phyloP scores from a whole-genome alignment of 1,139 yeast genomes.

The Candida pseudoviswanathii region DNA sequence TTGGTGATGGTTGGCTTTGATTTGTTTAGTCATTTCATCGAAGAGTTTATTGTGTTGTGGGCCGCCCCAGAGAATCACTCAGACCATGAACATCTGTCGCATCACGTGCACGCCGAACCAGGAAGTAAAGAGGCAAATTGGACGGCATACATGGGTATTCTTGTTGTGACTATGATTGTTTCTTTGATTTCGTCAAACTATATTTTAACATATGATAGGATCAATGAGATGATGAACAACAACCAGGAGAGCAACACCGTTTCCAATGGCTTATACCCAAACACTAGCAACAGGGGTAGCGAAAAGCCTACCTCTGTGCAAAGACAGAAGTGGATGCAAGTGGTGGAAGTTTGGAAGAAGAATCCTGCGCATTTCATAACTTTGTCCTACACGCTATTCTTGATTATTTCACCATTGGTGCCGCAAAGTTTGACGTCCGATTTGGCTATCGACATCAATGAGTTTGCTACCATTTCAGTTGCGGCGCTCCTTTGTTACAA shows the following conservation, averaged over 20 bases:
- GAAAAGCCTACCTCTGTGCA: constrained; percentile 10
- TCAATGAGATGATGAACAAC: constrained; percentile 32
- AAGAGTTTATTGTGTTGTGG: constrained; percentile 62
- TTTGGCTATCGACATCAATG: constrained; percentile 45
- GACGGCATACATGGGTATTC: constrained; percentile 31
- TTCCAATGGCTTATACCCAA: not conserved
- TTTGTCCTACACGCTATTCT: constrained; percentile 49
- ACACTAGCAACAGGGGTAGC: not conserved
- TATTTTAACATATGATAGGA: constrained; percentile 37
- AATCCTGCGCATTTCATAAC: constrained; percentile 71
- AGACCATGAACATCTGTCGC: constrained; percentile 39
- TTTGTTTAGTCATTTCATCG: constrained; percentile 78
- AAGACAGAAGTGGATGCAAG: constrained; percentile 2
- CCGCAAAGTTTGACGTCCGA: constrained; percentile 31
- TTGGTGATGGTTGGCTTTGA: constrained; percentile 91
- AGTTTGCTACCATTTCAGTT: constrained; percentile 51
- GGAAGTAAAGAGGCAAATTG: constrained; percentile 39
- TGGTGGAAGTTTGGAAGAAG: constrained; percentile 28
- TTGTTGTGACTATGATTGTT: constrained; percentile 29
- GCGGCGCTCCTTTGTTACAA: constrained; percentile 52
- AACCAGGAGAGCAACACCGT: constrained; percentile 3
- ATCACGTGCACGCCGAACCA: constrained; percentile 52
- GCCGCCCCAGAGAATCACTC: constrained; percentile 41
- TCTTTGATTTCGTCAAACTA: constrained; percentile 42
- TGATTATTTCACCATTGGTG: constrained; percentile 36